Evolutionary conservation across 2,329 filamentous ascomycete species (phyloP), one percentile per base, ranked within the genome.

Genomic region (Sarocladium strictum): DNA sequence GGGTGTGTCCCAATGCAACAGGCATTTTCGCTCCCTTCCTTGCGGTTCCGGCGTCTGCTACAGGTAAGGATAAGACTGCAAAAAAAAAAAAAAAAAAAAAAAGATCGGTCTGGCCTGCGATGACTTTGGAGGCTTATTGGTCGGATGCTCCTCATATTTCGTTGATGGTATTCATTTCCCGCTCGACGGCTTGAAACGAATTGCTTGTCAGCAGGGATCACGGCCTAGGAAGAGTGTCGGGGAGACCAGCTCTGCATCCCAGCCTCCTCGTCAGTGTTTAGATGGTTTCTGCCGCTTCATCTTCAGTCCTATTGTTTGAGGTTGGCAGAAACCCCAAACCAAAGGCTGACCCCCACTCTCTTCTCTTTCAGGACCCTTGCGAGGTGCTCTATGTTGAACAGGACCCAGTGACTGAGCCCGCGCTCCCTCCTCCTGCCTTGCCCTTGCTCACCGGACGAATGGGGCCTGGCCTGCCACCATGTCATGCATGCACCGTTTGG

Each of bases 401-500:
- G 19, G 6, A 12, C 43, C 23, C 43, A 7, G 38, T 43, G 43
- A 26, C 43, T 10, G 12, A 27, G 43, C 43, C 29, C 23, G n/a
- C 17, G 3, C 17, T 32, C 29, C 29, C n/a, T n/a, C 29, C 29
- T 32, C 7, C 29, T 32, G 43, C 12, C 43, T 47, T 47, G 43
- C 43, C 21, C 23, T 15, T 23, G 43, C 43, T 47, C 23, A 47
- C 24, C 43, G 43, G 43, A 47, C 24, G 24, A 47, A 47, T 29
- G 43, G 43, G 43, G 43, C 24, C 43, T 21, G n/a, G 24, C 6
- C 38, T 43, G 24, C 6, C n/a, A 35, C 17, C 47, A 51, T 51
- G 47, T 51, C 47, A 51, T 51, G 47, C 47, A 51, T 51, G 47
- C 21, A 29, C 47, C 47, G n/a, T 23, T 26, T 47, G 43, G 21